These are phyloP conservation scores for Striga asiatica DNA, from an alignment of 257 asterid genomes.

Conservation along the genomic window DNA sequence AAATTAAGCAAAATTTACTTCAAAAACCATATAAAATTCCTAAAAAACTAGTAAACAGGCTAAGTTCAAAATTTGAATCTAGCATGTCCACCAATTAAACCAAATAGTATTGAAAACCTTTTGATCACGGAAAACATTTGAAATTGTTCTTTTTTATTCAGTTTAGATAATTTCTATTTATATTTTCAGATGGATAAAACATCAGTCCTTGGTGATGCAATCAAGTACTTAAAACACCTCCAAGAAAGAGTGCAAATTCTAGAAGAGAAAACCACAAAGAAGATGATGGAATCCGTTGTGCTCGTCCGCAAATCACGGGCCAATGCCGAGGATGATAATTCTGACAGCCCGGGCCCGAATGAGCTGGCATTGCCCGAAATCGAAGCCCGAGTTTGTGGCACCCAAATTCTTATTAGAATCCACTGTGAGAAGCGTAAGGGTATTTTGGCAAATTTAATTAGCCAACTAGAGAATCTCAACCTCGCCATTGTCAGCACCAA, in stretches of 20 bases:
- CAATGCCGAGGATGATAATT: constrained; percentile 18
- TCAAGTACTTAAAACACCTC: constrained; percentile 21
- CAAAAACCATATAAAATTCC: too few species aligned
- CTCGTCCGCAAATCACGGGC: constrained; percentile 21
- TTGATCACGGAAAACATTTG: too few species aligned
- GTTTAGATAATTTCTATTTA: too few species aligned
- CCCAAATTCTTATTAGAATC: constrained; percentile 16
- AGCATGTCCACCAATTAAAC: neutral
- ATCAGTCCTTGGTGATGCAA: constrained; percentile 25
- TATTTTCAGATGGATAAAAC: constrained; percentile 28
- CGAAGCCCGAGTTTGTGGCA: constrained; percentile 17
- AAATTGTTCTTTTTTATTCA: too few species aligned
- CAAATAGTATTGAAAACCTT: too few species aligned
- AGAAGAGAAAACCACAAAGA: constrained; percentile 24
- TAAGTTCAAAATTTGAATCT: neutral
- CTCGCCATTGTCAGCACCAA: constrained; percentile 12
- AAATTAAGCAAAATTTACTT: too few species aligned
- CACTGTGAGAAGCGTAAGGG: constrained; percentile 17
- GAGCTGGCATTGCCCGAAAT: constrained; percentile 18
- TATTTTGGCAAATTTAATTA: constrained; percentile 11
- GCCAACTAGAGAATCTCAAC: constrained; percentile 14
- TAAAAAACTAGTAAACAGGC: too few species aligned
- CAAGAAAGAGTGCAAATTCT: constrained; percentile 24
- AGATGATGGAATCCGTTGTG: constrained; percentile 26
- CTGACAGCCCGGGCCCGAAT: constrained; percentile 1